Evolutionary conservation across 2,329 filamentous ascomycete genomes (phyloP).

Genomic region (Alternaria sp.): DNA sequence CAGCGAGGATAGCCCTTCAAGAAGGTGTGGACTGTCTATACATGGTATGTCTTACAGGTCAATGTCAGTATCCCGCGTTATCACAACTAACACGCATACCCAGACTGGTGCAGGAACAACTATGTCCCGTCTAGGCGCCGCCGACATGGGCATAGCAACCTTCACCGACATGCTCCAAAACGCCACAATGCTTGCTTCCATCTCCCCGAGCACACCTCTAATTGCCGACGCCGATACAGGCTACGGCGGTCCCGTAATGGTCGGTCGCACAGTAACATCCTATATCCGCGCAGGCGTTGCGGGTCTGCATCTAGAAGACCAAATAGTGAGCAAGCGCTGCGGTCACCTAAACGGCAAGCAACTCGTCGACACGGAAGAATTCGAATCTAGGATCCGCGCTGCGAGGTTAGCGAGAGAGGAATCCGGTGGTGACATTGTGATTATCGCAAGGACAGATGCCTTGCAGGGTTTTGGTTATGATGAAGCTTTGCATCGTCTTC

Average conservation of each 20-base stretch:
- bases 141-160: slow-evolving; percentile 69
- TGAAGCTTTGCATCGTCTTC: slow-evolving; percentile 61
- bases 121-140: slow-evolving; percentile 67
- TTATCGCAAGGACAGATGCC: slow-evolving; percentile 72
- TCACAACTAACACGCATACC: background rate
- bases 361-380: slow-evolving; percentile 62
- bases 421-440: slow-evolving; percentile 65
- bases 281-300: slow-evolving; percentile 66
- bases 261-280: slow-evolving; percentile 62
- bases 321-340: slow-evolving; percentile 70
- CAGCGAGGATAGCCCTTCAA: slow-evolving; percentile 68
- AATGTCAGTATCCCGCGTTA: background rate
- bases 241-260: slow-evolving; percentile 57
- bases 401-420: slow-evolving; percentile 60
- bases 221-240: slow-evolving; percentile 70
- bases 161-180: slow-evolving; percentile 70
- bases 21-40: slow-evolving; percentile 72
- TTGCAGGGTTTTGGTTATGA: slow-evolving; percentile 66
- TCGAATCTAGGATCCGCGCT: slow-evolving; percentile 65
- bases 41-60: slow-evolving; percentile 61
- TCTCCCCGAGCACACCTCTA: slow-evolving; percentile 64
- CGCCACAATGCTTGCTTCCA: slow-evolving; percentile 70
- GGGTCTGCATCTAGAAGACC: slow-evolving; percentile 69
- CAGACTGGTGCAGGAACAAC: slow-evolving; percentile 70
- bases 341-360: slow-evolving; percentile 70